These are phyloP conservation scores for Pezicula carpinea DNA, from an alignment of 2,329 filamentous ascomycete species.

Conservation along the genomic window DNA sequence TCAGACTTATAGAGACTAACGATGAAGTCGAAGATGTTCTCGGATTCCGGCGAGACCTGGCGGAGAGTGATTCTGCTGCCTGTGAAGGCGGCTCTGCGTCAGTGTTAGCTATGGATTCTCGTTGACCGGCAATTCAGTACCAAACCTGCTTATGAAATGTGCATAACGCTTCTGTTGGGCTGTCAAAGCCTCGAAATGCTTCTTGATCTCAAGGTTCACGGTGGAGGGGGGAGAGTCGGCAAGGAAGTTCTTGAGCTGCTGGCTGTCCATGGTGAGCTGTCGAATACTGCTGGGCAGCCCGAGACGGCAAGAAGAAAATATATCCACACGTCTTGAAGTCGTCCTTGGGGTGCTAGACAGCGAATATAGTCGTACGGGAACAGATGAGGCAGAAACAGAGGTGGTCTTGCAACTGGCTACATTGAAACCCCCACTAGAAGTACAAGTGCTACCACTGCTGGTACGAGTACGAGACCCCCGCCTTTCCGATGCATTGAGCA, in stretches of 20 bases:
- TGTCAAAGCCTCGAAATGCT: conserved; percentile 77
- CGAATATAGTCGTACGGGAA: too few species aligned
- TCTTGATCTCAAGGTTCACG: conserved; percentile 83
- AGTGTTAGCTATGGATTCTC: conserved; percentile 4
- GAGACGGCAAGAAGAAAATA: too few species aligned
- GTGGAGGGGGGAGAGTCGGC: conserved; percentile 88
- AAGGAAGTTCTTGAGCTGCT: conserved; percentile 70
- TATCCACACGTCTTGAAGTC: too few species aligned
- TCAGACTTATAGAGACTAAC: conserved; percentile 63
- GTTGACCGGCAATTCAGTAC: not conserved
- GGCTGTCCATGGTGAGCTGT: conserved; percentile 44
- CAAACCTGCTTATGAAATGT: conserved; percentile 78
- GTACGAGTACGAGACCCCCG: too few species aligned
- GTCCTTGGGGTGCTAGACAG: too few species aligned
- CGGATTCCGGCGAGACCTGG: conserved; percentile 77
- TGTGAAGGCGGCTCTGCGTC: conserved; percentile 64
- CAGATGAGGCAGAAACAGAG: too few species aligned
- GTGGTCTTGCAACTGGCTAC: too few species aligned
- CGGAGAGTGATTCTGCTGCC: conserved; percentile 75
- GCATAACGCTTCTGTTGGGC: conserved; percentile 84
- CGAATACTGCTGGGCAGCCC: not conserved
- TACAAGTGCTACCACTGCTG: too few species aligned
- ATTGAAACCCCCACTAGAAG: too few species aligned
- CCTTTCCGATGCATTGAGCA: too few species aligned
- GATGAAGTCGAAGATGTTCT: conserved; percentile 78